Conservation (phyloP, 2,329 filamentous ascomycete genomes). For the Knufia fluminis region DNA sequence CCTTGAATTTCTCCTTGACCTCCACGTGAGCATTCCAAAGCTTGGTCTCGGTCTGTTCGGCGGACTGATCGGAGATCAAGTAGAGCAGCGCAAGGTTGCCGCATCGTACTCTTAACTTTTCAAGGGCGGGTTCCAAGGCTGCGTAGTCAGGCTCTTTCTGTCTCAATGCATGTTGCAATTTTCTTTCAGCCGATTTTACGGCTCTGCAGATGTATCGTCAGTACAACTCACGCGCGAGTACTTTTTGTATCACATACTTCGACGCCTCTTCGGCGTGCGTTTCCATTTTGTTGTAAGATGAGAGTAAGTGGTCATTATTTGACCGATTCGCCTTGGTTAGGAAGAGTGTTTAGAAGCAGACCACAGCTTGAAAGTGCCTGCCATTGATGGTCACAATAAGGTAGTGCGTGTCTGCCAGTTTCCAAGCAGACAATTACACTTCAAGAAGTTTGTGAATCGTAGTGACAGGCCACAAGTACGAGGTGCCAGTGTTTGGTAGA, state of each 20-base stretch:
- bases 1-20: constrained; percentile 71
- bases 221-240: neutral
- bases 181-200: constrained; percentile 36
- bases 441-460: neutral
- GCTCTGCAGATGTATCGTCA: constrained; percentile 23
- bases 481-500: too few species aligned
- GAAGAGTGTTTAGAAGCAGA: constrained; percentile 17
- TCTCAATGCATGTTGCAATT: constrained; percentile 31
- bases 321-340: constrained; percentile 18
- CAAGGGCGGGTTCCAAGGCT: constrained; percentile 15
- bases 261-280: constrained; percentile 37
- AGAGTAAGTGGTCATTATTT: constrained; percentile 18
- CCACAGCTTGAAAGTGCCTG: constrained; percentile 14
- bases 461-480: neutral
- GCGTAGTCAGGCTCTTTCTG: constrained; percentile 16
- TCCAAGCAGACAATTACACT: constrained; percentile 7
- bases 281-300: constrained; percentile 19
- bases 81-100: constrained; percentile 6
- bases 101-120: constrained; percentile 11
- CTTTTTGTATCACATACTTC: constrained; percentile 36
- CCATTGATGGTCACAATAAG: constrained; percentile 13
- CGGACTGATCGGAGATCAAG: constrained; percentile 2
- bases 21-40: constrained; percentile 73
- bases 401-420: constrained; percentile 5
- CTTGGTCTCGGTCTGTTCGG: constrained; percentile 43